phyloP scores from a whole-genome alignment of 345 rosid species.

The Lepidium sativum region DNA sequence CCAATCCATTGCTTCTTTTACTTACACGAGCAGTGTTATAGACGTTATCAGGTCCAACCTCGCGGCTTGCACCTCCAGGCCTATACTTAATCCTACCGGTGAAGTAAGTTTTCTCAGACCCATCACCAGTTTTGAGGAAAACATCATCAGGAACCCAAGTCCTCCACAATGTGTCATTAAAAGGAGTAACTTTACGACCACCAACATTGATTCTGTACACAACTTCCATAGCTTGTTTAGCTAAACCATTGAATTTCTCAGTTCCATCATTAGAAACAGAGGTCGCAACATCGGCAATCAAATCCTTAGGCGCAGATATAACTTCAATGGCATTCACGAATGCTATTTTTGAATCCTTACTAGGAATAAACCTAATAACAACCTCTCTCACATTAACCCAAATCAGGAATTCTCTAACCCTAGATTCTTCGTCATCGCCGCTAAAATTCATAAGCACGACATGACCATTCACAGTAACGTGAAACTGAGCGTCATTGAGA shows the following conservation, averaged over 20 bases:
- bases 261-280: conserved; percentile 32
- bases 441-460: conserved; percentile 62
- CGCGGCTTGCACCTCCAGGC: conserved; percentile 53
- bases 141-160: conserved; percentile 81
- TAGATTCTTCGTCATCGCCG: conserved; percentile 17
- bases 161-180: conserved; percentile 84
- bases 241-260: conserved; percentile 41
- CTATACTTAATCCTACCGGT: conserved; percentile 55
- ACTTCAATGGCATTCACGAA: conserved; percentile 86
- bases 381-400: conserved; percentile 43
- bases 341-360: conserved; percentile 37
- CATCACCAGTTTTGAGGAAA: conserved; percentile 43
- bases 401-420: conserved; percentile 60
- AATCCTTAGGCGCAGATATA: conserved; percentile 79
- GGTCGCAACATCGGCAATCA: conserved; percentile 52
- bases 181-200: conserved; percentile 79
- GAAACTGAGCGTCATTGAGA: conserved; percentile 44
- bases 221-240: conserved; percentile 49
- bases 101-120: conserved; percentile 32
- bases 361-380: conserved; percentile 49
- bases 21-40: conserved; percentile 76
- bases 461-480: conserved; percentile 60
- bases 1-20: conserved; percentile 31
- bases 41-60: conserved; percentile 68
- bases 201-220: conserved; percentile 66